A percentile compares a stretch with the other conserved stretches of the same genome.
phyloP scores from a whole-genome alignment of 2,329 filamentous ascomycete genomes.

The Aspergillus persii region DNA sequence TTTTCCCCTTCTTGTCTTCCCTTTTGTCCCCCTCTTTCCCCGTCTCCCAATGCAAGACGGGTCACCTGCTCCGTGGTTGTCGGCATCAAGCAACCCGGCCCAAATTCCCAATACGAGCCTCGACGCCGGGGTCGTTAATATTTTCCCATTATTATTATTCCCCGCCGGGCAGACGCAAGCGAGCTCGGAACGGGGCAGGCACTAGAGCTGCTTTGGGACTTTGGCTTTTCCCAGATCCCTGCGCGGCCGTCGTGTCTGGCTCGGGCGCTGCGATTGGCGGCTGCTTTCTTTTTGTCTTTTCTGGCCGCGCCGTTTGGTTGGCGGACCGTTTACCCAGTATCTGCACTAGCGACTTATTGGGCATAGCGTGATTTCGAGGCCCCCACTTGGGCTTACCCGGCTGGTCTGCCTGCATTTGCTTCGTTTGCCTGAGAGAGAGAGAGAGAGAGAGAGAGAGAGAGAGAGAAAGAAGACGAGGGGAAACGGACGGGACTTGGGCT shows the following conservation, averaged over 20 bases:
- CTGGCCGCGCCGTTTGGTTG: background rate
- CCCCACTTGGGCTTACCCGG: conserved; percentile 8
- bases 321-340: background rate
- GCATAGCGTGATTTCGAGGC: background rate
- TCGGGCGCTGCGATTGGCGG: background rate
- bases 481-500: background rate
- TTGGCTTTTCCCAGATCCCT: background rate
- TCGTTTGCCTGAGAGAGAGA: background rate
- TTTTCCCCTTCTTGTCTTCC: background rate
- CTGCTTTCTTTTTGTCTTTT: background rate
- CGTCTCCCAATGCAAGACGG: background rate
- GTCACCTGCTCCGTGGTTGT: conserved; percentile 4
- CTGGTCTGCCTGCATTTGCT: conserved; percentile 11
- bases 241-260: background rate
- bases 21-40: background rate
- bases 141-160: conserved; percentile 1
- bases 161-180: conserved; percentile 9
- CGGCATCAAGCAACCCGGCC: background rate
- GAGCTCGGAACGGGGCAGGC: background rate
- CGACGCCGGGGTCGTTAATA: background rate
- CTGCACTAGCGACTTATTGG: background rate
- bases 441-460: no score
- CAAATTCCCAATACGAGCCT: conserved; percentile 1
- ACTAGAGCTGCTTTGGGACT: background rate
- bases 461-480: no score